Evolutionary conservation across 306 rosid species (phyloP), one percentile per base, ranked within the genome.

Genomic region (Gynostemma pentaphyllum): DNA sequence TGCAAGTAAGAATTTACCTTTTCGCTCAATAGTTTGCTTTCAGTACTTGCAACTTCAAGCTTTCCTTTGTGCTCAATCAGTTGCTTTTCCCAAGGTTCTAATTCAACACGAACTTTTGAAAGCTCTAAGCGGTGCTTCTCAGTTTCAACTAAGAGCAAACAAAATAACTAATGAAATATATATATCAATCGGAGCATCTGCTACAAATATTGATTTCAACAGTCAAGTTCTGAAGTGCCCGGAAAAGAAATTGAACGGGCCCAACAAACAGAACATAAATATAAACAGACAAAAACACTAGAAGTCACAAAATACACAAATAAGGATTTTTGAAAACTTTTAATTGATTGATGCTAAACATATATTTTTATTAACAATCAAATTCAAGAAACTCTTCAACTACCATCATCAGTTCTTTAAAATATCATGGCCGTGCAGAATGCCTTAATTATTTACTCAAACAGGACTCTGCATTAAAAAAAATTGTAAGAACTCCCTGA

Each of bases 21-120:
- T 45, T 88, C 95, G 76, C 59, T 73, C 70, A 92, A 68, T 71
- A 92, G 95, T 75, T 76, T 92, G 40, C 72, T 70, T 70, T 92
- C 99, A 2, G 81, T 70, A 66, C 77, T 70, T 49, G 94, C 89
- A 75, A 92, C 95, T 29, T 92, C 95, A 40, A 88, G 94, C 69
- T 86, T 86, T 68, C 99, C 99, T 66, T 84, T 92, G 78, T 81
- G 96, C 76, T 86, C 90, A 40, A 86, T 88, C 79, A 88, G 79
- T 74, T 88, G 78, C 47, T 86, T 82, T 72, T 92, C 99, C 99
- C 99, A 92, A 34, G 99, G 99, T 71, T 88, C 94, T 49, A 92
- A 83, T 72, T 86, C 96, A 62, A 81, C 82, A 54, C 99, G 96
- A 76, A 86, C 90, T 71, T 81, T 79, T 46, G 86, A 64, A 66